Evolutionary conservation across 768 basidiomycete genomes (phyloP), one percentile per base, ranked within the genome.

Genomic region (Amanita molliuscula): DNA sequence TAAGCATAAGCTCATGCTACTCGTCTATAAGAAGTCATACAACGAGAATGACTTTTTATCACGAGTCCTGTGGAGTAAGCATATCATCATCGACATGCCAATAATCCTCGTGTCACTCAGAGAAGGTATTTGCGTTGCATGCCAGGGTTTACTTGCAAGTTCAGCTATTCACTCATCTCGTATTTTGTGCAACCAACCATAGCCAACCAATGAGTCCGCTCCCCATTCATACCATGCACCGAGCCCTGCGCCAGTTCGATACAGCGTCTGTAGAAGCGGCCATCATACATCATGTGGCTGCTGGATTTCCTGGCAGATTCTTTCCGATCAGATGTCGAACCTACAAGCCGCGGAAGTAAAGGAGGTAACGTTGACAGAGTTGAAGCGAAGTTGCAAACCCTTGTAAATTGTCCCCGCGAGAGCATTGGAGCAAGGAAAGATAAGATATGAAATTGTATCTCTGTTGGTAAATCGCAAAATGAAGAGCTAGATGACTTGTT

Each of bases 381-480:
- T 13, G 37, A 16, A 25, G 81, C 81, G 51, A 74, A 83, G 26
- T 58, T 60, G 54, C 69, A 73, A 28, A 85, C 71, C 6, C 73
- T 73, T 54, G 74, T 65, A 18, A 74, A 73, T 56, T 85, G 83
- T 1, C 65, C 62, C 16, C 70, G 59, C 15, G 82, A 82, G 44
- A 85, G 71, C 0, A 61, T 66, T 13, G 81, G 81, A 3, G 79
- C 76, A 18, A 82, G 62, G 56, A 76, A 74, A 10, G 78, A 74
- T 29, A 84, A 68, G 33, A 81, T 74, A 58, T 79, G 59, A 9
- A 77, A 70, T 49, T 76, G 74, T 6, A 85, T 63, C 59, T 85
- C 83, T 7, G 61, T 62, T 2, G 84, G 84, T 10, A 85, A 62
- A 23, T 58, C 45, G 28, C 42, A 51, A 56, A 77, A 73, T 6